A percentile compares a stretch with the other conserved stretches of the same genome.
Evolutionary conservation across 2,329 filamentous ascomycete genomes (phyloP).

Genomic region (Dactylellina sp.): DNA sequence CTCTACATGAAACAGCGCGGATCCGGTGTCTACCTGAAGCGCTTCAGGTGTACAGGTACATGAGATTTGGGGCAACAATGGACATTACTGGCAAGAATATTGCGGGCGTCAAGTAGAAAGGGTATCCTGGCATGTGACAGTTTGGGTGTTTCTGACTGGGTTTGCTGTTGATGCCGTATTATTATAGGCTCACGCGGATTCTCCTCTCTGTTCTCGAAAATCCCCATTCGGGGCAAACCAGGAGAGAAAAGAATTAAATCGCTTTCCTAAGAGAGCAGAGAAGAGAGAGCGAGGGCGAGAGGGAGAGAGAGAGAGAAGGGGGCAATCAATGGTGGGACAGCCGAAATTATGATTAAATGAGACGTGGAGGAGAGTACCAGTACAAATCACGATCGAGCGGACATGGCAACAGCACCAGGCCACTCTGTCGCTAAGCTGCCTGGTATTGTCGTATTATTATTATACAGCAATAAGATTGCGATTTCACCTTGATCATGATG

Average conservation of each 20-base stretch:
- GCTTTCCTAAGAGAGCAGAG: not conserved
- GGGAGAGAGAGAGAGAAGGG: too few relatives aligned
- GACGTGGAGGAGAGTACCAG: too few relatives aligned
- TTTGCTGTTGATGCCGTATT: not conserved
- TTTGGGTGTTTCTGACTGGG: conserved; percentile 1
- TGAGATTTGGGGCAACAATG: too few relatives aligned
- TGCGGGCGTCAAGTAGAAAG: too few relatives aligned
- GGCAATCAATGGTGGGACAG: conserved; percentile 12
- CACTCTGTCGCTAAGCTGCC: conserved; percentile 36
- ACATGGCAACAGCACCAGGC: conserved; percentile 39
- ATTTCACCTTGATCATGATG: not conserved
- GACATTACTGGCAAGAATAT: too few relatives aligned
- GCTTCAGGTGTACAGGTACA: not conserved
- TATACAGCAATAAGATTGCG: too few relatives aligned
- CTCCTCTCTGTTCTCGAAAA: not conserved
- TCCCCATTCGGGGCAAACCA: not conserved
- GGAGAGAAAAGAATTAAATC: not conserved
- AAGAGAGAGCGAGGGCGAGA: not conserved
- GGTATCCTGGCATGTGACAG: conserved; percentile 1
- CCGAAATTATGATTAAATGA: conserved; percentile 36
- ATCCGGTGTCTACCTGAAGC: not conserved
- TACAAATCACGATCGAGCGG: too few relatives aligned
- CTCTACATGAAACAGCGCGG: conserved; percentile 11
- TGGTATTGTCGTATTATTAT: not conserved
- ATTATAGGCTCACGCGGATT: too few relatives aligned